Base-by-base conservation (phyloP, 129 eudicot species). In the Glebionis coronaria region DNA sequence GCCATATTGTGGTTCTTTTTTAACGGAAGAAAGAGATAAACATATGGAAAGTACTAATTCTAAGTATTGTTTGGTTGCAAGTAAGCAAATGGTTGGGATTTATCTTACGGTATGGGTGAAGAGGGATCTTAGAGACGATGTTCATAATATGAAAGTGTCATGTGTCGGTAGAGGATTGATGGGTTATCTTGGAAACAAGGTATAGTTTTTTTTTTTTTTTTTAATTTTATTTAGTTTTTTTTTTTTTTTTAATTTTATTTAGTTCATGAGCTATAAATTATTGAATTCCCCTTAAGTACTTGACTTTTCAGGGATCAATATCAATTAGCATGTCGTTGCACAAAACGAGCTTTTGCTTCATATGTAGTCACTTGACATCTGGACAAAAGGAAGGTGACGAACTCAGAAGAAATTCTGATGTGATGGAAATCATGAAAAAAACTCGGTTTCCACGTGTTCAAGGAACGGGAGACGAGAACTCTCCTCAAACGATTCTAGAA, bases 111-210 rank as follows among this genome's bases (percentile, higher is more conserved):
- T 93, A 15, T 93, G 98, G 98, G 88, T 93, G 40, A 88, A 74
- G 73, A 93, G 81, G 61, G 92, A 86, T 72, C 70, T 93, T 40
- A 84, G 95, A 68, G 96, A 88, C 25, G 69, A 83, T 35, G 95
- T 93, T 70, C 81, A 73, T 21, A 81, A 84, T 75, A 56, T 93
- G 83, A 93, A 93, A 59, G 98, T 93, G 20, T 88, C 96, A 10
- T 93, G 98, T 74, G 96, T 93, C 5, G 98, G 98, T 64, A 78
- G 98, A 86, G 98, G 99, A 51, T 81, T 94, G 79, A 94, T 94
- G 99, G 99, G 99, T 13, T 94, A 94, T 84, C 99, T 94, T 57
- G 99, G 99, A 40, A 94, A 94, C 70, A 94, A 94, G 97, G 98
- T 92, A 71, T n/a, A 0, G 18, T 12, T n/a, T n/a, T n/a, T n/a